phyloP scores from a whole-genome alignment of 2,329 filamentous ascomycete genomes.

The Cadophora gregata region DNA sequence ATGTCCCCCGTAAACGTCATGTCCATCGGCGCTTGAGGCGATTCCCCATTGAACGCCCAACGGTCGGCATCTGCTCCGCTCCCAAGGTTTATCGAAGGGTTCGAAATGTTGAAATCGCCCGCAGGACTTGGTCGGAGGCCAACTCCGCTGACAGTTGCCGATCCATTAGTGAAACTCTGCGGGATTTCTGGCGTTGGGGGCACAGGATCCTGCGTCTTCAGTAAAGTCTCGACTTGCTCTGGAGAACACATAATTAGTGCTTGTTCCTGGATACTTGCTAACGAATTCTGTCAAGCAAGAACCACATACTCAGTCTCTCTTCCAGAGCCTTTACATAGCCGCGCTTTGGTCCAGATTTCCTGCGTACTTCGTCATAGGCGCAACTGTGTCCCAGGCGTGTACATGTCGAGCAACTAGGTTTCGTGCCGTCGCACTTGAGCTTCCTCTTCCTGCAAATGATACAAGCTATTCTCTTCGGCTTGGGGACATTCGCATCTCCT shows the following conservation, averaged over 20 bases:
- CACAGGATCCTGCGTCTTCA: conserved; percentile 76
- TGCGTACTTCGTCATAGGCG: conserved; percentile 71
- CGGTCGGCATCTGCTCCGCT: conserved; percentile 58
- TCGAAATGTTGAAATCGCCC: conserved; percentile 51
- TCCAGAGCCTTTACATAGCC: conserved; percentile 78
- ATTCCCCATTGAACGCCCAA: conserved; percentile 61
- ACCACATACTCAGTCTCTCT: conserved; percentile 82
- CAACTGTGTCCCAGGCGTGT: conserved; percentile 68
- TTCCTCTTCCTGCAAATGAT: conserved; percentile 94
- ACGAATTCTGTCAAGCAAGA: conserved; percentile 40
- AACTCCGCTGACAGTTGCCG: conserved; percentile 33
- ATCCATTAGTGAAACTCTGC: conserved; percentile 32
- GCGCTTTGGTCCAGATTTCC: conserved; percentile 74
- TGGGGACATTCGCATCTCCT: conserved; percentile 66
- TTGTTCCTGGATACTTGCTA: conserved; percentile 2
- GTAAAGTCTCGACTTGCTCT: conserved; percentile 92
- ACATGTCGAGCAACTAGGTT: conserved; percentile 72
- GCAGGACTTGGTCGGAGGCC: conserved; percentile 39
- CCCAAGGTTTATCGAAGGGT: conserved; percentile 50
- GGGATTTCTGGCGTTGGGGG: conserved; percentile 32
- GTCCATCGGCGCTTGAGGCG: conserved; percentile 54
- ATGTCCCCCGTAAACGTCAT: conserved; percentile 61
- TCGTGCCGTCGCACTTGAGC: conserved; percentile 71
- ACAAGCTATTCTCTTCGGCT: conserved; percentile 93
- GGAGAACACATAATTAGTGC: conserved; percentile 28